Evolutionary conservation across 176 grass and related monocot genomes (phyloP), one percentile per base, ranked within the genome.

Genomic region (Poa annua): DNA sequence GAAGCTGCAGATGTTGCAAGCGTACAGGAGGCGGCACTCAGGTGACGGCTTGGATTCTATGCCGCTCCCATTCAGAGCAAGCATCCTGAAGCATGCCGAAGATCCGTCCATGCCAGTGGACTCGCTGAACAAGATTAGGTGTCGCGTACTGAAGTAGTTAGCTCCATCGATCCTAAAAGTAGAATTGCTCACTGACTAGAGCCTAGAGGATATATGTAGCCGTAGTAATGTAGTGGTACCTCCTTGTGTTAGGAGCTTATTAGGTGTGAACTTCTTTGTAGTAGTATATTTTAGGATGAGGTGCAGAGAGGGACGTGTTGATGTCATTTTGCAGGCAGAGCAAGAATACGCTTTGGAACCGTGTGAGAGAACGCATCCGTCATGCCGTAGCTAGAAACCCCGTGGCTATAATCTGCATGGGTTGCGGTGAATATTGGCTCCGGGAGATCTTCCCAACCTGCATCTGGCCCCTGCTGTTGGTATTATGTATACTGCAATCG

Each of bases 71-170:
- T 60, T 61, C 39, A 29, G 57, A 29, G 20, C 74, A 9, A 59
- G 66, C 69, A 15, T 86, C 39, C 64, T 14, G 74, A 90, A 79
- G 70, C 88, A 79, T 51, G 48, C 55, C 0, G 80, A 22, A 59
- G 66, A 51, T 42, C 39, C 50, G 14, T 50, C 38, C 10, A 57
- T 12, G 20, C 39, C 74, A 48, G 57, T 86, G 32, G 16, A 81
- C 55, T 66, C 47, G 16, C 49, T 86, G 74, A 52, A 80, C 66
- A 19, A 17, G 21, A 32, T 90, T 36, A 71, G 63, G 35, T 90
- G 88, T 14, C 50, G 74, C 48, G 1, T 68, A 7, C 84, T 86
- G 55, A 86, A 82, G 74, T 90, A 90, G 47, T 17, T 56, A 16
- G 42, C 45, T 6, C 45, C 1, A 6, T 32, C 26, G 7, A 12